phyloP scores from a whole-genome alignment of 2,329 filamentous ascomycete species.

The Claviceps quebecensis region DNA sequence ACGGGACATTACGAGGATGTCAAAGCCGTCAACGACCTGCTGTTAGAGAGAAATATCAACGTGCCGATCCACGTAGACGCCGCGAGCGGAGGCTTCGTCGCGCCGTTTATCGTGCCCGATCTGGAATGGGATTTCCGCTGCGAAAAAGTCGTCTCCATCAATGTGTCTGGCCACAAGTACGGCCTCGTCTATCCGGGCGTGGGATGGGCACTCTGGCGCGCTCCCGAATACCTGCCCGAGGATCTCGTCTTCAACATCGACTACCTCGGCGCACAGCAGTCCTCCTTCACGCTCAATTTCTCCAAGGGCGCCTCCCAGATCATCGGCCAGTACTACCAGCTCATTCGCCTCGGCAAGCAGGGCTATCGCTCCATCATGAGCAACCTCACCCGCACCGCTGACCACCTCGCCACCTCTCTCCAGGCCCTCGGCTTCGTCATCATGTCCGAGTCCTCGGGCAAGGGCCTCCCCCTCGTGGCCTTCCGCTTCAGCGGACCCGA shows the following conservation, averaged over 20 bases:
- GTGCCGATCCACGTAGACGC: conserved; percentile 89
- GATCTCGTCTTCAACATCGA: conserved; percentile 99
- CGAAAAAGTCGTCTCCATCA: conserved; percentile 82
- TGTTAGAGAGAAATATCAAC: conserved; percentile 61
- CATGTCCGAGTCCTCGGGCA: conserved; percentile 66
- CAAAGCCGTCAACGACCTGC: conserved; percentile 78
- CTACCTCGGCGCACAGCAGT: conserved; percentile 90
- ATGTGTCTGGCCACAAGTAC: conserved; percentile 78
- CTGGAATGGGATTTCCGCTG: conserved; percentile 87
- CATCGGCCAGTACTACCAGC: conserved; percentile 94
- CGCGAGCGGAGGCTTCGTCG: conserved; percentile 83
- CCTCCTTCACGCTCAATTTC: conserved; percentile 95
- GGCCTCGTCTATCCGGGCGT: conserved; percentile 73
- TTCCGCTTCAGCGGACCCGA: conserved; percentile 57
- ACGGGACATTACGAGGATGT: conserved; percentile 93
- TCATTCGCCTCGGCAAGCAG: conserved; percentile 85
- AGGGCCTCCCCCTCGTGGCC: conserved; percentile 77
- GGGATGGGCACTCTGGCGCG: conserved; percentile 85
- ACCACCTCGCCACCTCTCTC: conserved; percentile 68
- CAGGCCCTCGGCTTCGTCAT: conserved; percentile 69
- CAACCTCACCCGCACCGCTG: conserved; percentile 78
- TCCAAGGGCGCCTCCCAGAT: conserved; percentile 89
- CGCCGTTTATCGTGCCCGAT: conserved; percentile 74
- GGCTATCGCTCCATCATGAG: conserved; percentile 89
- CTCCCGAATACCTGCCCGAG: conserved; percentile 67